phyloP scores from a whole-genome alignment of 148 eudicot genomes.

The Fagopyrum homotropicum region DNA sequence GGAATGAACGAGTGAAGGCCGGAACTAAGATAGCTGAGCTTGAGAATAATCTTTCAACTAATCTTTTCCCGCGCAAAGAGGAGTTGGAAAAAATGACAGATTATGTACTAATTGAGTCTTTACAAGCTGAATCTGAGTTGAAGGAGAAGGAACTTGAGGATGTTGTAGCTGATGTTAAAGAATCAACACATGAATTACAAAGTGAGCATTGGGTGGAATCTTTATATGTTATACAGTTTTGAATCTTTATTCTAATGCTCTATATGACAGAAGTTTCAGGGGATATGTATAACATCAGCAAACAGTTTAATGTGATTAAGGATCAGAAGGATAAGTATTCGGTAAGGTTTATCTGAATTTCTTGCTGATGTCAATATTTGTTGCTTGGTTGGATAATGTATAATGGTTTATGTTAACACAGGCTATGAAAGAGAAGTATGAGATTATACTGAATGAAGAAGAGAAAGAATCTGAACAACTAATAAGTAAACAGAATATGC shows the following conservation, averaged over 20 bases:
- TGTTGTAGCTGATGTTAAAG: slow-evolving; percentile 53
- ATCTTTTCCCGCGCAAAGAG: slow-evolving; percentile 72
- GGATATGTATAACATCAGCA: slow-evolving; percentile 45
- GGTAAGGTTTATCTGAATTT: slow-evolving; percentile 37
- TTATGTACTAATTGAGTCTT: slow-evolving; percentile 50
- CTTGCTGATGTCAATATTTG: slow-evolving; percentile 9
- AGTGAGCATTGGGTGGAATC: slow-evolving; percentile 27
- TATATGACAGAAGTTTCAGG: slow-evolving; percentile 48
- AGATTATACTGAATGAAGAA: slow-evolving; percentile 68
- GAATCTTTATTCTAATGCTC: neutral
- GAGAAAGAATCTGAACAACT: slow-evolving; percentile 83
- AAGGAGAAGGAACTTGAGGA: slow-evolving; percentile 72
- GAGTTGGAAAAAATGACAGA: slow-evolving; percentile 73
- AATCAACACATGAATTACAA: slow-evolving; percentile 58
- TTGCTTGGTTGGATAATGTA: slow-evolving; percentile 5
- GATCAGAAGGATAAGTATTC: slow-evolving; percentile 59
- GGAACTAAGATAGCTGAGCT: slow-evolving; percentile 90
- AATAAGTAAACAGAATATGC: slow-evolving; percentile 63
- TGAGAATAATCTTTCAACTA: slow-evolving; percentile 89
- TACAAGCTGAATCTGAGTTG: slow-evolving; percentile 53
- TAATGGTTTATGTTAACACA: slow-evolving; percentile 27
- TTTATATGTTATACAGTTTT: neutral
- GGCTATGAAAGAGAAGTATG: slow-evolving; percentile 65
- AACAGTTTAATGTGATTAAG: slow-evolving; percentile 54
- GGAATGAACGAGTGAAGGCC: slow-evolving; percentile 75